Evolutionary conservation across 225 moss, liverwort and hornwort species (phyloP).

Genomic region (Pseudisothecium myosuroides): DNA sequence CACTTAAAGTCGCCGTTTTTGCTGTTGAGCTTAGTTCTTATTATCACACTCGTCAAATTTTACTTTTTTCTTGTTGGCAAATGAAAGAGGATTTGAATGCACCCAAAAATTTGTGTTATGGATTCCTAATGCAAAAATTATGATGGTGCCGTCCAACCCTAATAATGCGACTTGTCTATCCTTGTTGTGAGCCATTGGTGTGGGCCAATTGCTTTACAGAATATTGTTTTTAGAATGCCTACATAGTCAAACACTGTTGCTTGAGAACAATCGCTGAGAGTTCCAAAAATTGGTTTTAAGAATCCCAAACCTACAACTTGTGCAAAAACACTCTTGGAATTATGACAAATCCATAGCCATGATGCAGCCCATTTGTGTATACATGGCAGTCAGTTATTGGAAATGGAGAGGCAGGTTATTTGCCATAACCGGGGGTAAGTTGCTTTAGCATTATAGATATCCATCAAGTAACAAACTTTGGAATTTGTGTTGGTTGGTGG

Average conservation of each 20-base stretch:
- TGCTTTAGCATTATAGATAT: too few relatives aligned
- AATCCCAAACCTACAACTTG: background rate
- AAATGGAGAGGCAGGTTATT: too few relatives aligned
- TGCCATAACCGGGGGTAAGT: too few relatives aligned
- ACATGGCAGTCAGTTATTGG: too few relatives aligned
- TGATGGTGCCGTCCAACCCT: background rate
- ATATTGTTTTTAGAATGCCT: background rate
- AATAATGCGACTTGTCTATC: background rate
- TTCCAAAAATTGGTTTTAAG: background rate
- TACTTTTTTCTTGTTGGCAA: background rate
- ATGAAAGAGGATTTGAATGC: background rate
- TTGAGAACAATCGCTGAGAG: background rate
- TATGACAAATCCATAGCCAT: too few relatives aligned
- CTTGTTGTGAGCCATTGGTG: background rate
- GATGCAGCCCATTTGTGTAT: too few relatives aligned
- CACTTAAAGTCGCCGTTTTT: too few relatives aligned
- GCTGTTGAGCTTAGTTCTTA: background rate
- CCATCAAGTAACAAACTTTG: too few relatives aligned
- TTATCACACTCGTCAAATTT: background rate
- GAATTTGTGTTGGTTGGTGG: too few relatives aligned
- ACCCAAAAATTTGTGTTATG: background rate
- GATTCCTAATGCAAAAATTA: background rate
- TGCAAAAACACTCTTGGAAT: background rate
- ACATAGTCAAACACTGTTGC: background rate
- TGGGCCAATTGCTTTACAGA: background rate